These are phyloP conservation scores for Aspergillus nomiae DNA, from an alignment of 2,329 filamentous ascomycete species.

Conservation along the genomic window DNA sequence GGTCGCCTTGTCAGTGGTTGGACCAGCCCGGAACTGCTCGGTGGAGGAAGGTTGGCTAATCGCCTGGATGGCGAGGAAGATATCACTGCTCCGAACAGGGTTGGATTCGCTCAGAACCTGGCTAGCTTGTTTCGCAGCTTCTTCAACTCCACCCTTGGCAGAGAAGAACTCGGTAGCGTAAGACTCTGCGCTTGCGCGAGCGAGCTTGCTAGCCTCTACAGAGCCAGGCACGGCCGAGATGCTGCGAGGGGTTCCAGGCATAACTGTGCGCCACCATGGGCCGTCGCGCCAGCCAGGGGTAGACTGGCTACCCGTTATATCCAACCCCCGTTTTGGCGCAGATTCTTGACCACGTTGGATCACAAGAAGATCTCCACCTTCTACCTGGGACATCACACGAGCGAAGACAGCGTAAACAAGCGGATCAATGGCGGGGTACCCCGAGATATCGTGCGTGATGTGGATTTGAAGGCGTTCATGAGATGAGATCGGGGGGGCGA, in stretches of 20 bases:
- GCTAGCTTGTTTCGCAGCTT: conserved; percentile 76
- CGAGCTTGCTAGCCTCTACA: conserved; percentile 86
- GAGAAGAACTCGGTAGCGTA: conserved; percentile 86
- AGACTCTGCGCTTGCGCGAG: conserved; percentile 81
- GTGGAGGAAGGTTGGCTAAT: conserved; percentile 66
- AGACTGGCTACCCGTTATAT: conserved; percentile 32
- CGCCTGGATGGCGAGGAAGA: conserved; percentile 94
- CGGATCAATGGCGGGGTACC: conserved; percentile 91
- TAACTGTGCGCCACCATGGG: conserved; percentile 80
- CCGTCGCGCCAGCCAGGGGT: conserved; percentile 80
- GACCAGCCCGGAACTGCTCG: conserved; percentile 67
- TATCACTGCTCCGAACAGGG: conserved; percentile 87
- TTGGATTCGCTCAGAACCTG: conserved; percentile 81
- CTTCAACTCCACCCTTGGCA: conserved; percentile 74
- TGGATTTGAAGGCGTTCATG: conserved; percentile 97
- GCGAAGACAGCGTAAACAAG: conserved; percentile 90
- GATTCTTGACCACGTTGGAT: conserved; percentile 91
- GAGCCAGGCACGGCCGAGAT: conserved; percentile 79
- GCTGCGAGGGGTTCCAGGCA: conserved; percentile 67
- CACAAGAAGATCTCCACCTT: conserved; percentile 92
- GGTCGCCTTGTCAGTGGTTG: conserved; percentile 39
- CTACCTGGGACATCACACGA: conserved; percentile 97
- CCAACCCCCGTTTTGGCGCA: conserved; percentile 65
- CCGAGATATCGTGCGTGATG: conserved; percentile 91
- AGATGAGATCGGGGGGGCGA: conserved; percentile 93